Conservation (phyloP, 345 rosid species). For the Brassica rapa region DNA sequence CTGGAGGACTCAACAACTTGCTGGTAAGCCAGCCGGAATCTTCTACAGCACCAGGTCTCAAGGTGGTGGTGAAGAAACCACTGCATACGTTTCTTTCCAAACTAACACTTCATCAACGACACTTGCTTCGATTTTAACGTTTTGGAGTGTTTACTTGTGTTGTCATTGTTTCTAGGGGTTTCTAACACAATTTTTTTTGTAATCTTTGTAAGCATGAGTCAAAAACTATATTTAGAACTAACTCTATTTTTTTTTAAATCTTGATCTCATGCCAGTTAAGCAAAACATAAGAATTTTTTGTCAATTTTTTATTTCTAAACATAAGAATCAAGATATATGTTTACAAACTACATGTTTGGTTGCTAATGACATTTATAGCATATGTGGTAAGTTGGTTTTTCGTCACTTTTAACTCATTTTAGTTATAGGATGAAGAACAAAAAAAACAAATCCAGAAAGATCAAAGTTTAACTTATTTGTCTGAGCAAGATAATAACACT, state of each 20-base stretch:
- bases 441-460: too few species aligned
- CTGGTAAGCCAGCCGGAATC: conserved; percentile 68
- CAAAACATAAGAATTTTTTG: neutral
- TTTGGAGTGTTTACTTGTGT: conserved; percentile 12
- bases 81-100: conserved; percentile 58
- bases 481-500: neutral
- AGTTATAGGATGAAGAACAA: too few species aligned
- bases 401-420: too few species aligned
- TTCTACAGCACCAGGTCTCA: conserved; percentile 94
- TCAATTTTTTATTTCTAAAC: neutral
- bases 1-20: conserved; percentile 20
- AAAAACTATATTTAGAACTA: neutral
- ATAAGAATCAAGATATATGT: too few species aligned
- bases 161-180: conserved; percentile 34
- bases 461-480: neutral
- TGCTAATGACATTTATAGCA: too few species aligned
- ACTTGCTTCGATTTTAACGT: neutral
- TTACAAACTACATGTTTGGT: too few species aligned
- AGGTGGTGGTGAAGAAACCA: conserved; percentile 96
- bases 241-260: neutral
- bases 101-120: neutral
- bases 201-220: neutral
- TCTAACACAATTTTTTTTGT: neutral
- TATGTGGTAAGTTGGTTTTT: too few species aligned
- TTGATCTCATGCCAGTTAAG: neutral